phyloP scores from a whole-genome alignment of 768 basidiomycete genomes.

The Leccinellum luteum region DNA sequence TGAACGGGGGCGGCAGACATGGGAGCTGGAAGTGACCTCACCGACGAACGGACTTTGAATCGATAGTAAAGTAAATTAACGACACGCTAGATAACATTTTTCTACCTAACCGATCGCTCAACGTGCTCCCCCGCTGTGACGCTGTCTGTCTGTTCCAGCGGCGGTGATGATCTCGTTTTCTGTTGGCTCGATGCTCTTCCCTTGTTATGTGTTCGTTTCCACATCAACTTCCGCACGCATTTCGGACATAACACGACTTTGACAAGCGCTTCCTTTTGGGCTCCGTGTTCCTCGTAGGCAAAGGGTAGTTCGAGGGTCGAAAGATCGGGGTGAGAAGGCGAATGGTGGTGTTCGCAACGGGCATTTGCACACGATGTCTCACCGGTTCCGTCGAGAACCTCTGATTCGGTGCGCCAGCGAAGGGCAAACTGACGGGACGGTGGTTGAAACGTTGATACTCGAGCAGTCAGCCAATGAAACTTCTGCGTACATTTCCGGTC shows the following conservation, averaged over 20 bases:
- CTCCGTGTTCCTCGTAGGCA: conserved; percentile 77
- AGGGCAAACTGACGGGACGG: conserved; percentile 66
- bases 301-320: conserved; percentile 89
- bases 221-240: conserved; percentile 84
- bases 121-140: no score
- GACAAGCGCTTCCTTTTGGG: conserved; percentile 76
- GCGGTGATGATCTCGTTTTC: no score
- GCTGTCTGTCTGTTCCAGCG: no score
- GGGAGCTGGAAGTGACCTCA: conserved; percentile 23
- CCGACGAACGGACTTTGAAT: no score
- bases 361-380: conserved; percentile 89
- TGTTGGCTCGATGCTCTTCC: no score
- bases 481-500: conserved; percentile 75
- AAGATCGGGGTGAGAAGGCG: conserved; percentile 36
- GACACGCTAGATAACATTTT: no score
- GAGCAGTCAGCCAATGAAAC: background rate
- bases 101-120: no score
- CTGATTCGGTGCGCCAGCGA: conserved; percentile 90
- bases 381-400: conserved; percentile 83
- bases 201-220: conserved; percentile 74
- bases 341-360: conserved; percentile 69
- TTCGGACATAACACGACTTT: conserved; percentile 83
- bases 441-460: background rate
- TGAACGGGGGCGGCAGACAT: no score
- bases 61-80: no score